Base-by-base conservation (phyloP, 257 asterid genomes). In the Cordia subcordata region DNA sequence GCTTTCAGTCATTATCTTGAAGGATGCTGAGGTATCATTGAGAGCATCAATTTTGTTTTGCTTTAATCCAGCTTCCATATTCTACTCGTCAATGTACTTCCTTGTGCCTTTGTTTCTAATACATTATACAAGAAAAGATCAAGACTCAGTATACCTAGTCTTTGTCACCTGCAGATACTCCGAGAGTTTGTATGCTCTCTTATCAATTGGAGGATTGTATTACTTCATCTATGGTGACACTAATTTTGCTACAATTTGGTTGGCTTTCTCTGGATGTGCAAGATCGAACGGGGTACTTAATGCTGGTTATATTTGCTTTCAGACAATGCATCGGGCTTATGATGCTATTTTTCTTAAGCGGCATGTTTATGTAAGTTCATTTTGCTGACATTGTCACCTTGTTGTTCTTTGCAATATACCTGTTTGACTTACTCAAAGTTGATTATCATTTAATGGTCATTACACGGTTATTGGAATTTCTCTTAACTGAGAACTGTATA, bases 11-110 rank as follows among this genome's bases (percentile, higher is more conserved):
- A 63, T 64, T 61, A 75, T 86, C 67, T 69, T 92, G 83, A 75
- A 86, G 70, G 85, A 88, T 64, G 55, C 76, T 40, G 91, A 84
- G 70, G 65, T 78, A 69, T 90, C 99, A 49, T 58, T 88, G 72
- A 82, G 96, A 71, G 94, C 99, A 60, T 77, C 97, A 33, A 57
- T 85, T 49, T 75, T 88, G 85, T 88, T 92, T 78, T 92, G 96
- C 94, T 82, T 88, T 52, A 92, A 88, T 71, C 99, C 96, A 21
- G 99, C 99, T 60, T 88, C 99, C 61, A 68, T 92, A 76, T 92
- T 92, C 86, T 92, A 88, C 87, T 86, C 99, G 17, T 77, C 99
- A 61, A 77, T 92, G 99, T 92, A 81, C 49, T 57, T 64, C 68
- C 82, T 65, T 50, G 65, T 60, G 55, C 73, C 75, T 55, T 75